phyloP scores from a whole-genome alignment of 23 red algal species.

The Gracilaria domingensis region DNA sequence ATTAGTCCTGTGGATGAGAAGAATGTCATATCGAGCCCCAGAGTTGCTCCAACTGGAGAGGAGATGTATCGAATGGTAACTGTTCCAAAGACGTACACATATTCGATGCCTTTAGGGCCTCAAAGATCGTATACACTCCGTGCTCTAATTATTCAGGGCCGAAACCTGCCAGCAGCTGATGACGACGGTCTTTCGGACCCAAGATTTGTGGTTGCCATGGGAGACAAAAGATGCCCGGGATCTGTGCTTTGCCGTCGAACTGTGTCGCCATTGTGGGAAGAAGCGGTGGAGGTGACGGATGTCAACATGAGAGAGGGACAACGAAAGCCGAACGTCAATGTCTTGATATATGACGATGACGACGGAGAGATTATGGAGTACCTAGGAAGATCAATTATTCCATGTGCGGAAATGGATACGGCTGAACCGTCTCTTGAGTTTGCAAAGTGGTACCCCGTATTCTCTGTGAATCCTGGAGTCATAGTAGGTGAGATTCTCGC shows the following conservation, averaged over 20 bases:
- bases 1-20: slow-evolving; percentile 12
- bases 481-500: slow-evolving; percentile 88
- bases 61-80: slow-evolving; percentile 8
- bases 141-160: slow-evolving; percentile 74
- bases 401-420: slow-evolving; percentile 58
- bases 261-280: slow-evolving; percentile 80
- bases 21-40: background rate
- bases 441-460: slow-evolving; percentile 90
- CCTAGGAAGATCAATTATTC: slow-evolving; percentile 88
- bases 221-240: slow-evolving; percentile 54
- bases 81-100: slow-evolving; percentile 64
- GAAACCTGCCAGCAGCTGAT: slow-evolving; percentile 84
- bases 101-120: slow-evolving; percentile 54
- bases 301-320: slow-evolving; percentile 79
- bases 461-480: slow-evolving; percentile 86
- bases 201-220: slow-evolving; percentile 77
- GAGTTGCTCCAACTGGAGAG: background rate
- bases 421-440: slow-evolving; percentile 55
- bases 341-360: slow-evolving; percentile 82
- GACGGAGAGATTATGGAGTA: slow-evolving; percentile 66
- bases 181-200: slow-evolving; percentile 88
- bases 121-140: slow-evolving; percentile 75
- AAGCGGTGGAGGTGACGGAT: slow-evolving; percentile 61
- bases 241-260: slow-evolving; percentile 59
- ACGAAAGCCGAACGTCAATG: slow-evolving; percentile 83